Percentiles rank a stretch among this genome's conserved stretches.
Evolutionary conservation across 2,329 filamentous ascomycete species (phyloP).

Genomic region (Clonostachys rosea): DNA sequence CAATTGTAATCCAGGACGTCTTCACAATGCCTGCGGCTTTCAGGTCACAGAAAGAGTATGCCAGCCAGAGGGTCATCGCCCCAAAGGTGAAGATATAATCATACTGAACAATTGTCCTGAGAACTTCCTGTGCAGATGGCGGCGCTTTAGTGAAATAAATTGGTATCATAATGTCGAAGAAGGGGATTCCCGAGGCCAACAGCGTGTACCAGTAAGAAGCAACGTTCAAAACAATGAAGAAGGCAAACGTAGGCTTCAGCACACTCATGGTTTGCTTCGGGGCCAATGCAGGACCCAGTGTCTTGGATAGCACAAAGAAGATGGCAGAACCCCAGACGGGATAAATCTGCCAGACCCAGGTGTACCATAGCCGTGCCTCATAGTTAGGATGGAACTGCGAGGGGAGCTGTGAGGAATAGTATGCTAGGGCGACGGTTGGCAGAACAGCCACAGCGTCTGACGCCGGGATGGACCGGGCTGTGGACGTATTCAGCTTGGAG

Average conservation of each 20-base stretch:
- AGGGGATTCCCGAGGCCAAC: neutral
- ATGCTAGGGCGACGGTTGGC: constrained; percentile 8
- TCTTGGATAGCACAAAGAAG: neutral
- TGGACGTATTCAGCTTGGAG: constrained; percentile 5
- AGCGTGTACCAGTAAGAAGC: constrained; percentile 12
- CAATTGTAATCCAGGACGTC: neutral
- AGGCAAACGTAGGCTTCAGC: neutral
- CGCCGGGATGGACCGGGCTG: constrained; percentile 3
- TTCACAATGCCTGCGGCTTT: constrained; percentile 3
- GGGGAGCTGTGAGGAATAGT: constrained; percentile 9
- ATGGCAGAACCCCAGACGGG: constrained; percentile 13
- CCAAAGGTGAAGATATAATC: constrained; percentile 14
- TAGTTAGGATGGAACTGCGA: constrained; percentile 12
- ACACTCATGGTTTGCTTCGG: neutral
- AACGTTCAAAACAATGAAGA: constrained; percentile 4
- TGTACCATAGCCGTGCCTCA: constrained; percentile 17
- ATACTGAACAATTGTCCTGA: constrained; percentile 16
- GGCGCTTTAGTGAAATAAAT: constrained; percentile 12
- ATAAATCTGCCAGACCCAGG: constrained; percentile 22
- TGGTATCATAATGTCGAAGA: constrained; percentile 12
- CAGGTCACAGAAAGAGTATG: constrained; percentile 12
- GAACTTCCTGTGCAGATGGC: constrained; percentile 1
- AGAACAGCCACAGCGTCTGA: constrained; percentile 9
- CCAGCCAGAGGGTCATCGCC: constrained; percentile 13
- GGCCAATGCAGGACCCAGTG: constrained; percentile 5